Evolutionary conservation across 192 early-diverging fungal genomes (phyloP), one percentile per base, ranked within the genome.

Genomic region (Podila epigama): DNA sequence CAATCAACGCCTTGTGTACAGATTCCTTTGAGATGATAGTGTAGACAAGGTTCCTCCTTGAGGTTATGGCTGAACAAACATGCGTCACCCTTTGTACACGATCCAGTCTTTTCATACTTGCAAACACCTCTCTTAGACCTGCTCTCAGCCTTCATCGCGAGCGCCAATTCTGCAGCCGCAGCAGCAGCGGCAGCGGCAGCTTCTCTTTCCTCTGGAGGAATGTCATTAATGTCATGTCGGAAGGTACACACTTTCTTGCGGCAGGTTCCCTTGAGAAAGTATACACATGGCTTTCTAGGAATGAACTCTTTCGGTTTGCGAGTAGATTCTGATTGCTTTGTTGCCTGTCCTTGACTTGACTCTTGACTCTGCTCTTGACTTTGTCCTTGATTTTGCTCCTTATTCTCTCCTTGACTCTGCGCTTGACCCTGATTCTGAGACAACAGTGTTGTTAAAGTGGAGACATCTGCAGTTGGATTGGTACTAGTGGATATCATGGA

Each of bases 261-360:
- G 33, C 70, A 75, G 18, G 22, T 27, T 13, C 70, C 70, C 27
- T 66, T 66, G 50, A 66, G 44, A 18, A 51, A 75, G 25, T 61
- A 62, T 5, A 16, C 41, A 16, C 70, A 75, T 16, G 60, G 50
- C 35, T 62, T 75, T 27, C 64, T 28, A 25, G 70, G 70, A 5
- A 75, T 50, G 37, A 75, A 75, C 15, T 53, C 41, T 15, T 34
- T 36, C 8, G 41, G 44, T 20, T 60, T 59, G 25, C 33, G 53
- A 5, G 29, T 27, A 55, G 53, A 32, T n/a, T 41, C 13, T 42
- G 36, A 36, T 18, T 60, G 34, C 15, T 40, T 40, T 27, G 12
- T 31, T 36, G 36, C 28, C 53, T 40, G 18, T 62, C 35, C 52
- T 59, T 32, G 27, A 34, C 16, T 25, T 36, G 27, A 12, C 28